phyloP scores from a whole-genome alignment of 2,329 filamentous ascomycete genomes.

The Graphilbum sp. region DNA sequence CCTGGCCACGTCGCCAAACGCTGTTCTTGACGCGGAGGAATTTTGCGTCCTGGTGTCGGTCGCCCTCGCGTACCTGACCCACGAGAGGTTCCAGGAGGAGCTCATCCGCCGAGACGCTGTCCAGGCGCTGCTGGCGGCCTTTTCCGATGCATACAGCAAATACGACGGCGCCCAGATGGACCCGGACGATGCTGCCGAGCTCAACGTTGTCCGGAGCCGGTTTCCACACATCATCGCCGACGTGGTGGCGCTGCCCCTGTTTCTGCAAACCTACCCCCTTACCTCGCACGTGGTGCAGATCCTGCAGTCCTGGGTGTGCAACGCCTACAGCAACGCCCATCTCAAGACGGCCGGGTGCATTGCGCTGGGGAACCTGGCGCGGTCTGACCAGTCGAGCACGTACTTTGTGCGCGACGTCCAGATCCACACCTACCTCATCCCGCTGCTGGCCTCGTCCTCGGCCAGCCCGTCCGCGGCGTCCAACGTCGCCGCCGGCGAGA shows the following conservation, averaged over 20 bases:
- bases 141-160: constrained; percentile 29
- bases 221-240: constrained; percentile 35
- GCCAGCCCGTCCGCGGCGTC: constrained; percentile 17
- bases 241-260: constrained; percentile 26
- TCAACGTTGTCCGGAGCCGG: constrained; percentile 22
- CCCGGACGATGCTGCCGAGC: constrained; percentile 26
- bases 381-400: constrained; percentile 36
- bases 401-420: constrained; percentile 30
- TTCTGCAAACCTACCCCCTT: constrained; percentile 20
- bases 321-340: constrained; percentile 18
- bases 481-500: constrained; percentile 9
- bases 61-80: constrained; percentile 38
- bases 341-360: constrained; percentile 40
- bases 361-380: constrained; percentile 43
- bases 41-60: constrained; percentile 35
- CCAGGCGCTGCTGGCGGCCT: constrained; percentile 27
- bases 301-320: constrained; percentile 24
- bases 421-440: constrained; percentile 26
- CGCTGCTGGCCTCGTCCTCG: constrained; percentile 24
- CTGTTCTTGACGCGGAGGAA: constrained; percentile 32
- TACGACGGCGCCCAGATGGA: constrained; percentile 24
- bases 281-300: constrained; percentile 19
- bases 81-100: constrained; percentile 31
- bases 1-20: constrained; percentile 22
- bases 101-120: constrained; percentile 25